A percentile compares a stretch with the other conserved stretches of the same genome.
These are phyloP conservation scores for Solanum dulcamara DNA, from an alignment of 257 asterid genomes.

Conservation along the genomic window DNA sequence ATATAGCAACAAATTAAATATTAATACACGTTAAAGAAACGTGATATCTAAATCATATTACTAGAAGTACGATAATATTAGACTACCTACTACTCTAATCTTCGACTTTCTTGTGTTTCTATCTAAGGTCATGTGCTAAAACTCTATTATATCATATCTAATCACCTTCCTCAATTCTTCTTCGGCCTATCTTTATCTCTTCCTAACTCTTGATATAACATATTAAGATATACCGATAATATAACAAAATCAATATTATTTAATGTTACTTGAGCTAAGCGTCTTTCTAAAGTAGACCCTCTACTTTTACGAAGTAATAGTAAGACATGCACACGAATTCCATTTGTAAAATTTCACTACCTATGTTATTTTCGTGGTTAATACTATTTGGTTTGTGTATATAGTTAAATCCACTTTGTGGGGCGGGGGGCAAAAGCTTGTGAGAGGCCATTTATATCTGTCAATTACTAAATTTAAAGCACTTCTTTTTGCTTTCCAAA, in stretches of 20 bases:
- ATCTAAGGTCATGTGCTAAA: background rate
- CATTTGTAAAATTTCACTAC: no score
- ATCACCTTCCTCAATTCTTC: background rate
- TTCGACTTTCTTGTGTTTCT: no score
- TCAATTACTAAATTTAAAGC: background rate
- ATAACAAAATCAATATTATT: no score
- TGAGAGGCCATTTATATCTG: background rate
- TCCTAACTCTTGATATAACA: background rate
- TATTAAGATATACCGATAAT: background rate
- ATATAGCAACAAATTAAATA: no score
- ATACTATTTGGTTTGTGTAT: background rate
- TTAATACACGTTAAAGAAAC: background rate
- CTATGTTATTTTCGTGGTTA: no score
- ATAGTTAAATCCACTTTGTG: background rate
- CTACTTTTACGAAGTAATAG: no score
- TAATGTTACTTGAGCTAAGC: no score
- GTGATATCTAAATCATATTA: no score
- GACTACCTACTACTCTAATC: background rate
- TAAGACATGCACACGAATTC: no score
- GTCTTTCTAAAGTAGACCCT: no score
- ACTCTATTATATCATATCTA: no score
- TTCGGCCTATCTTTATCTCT: background rate
- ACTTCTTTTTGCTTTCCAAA: background rate
- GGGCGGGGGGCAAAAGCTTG: background rate
- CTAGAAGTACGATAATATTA: background rate